Evolutionary conservation across 1,139 yeast species (phyloP).

Genomic region (Arxiozyma slooffiae): DNA sequence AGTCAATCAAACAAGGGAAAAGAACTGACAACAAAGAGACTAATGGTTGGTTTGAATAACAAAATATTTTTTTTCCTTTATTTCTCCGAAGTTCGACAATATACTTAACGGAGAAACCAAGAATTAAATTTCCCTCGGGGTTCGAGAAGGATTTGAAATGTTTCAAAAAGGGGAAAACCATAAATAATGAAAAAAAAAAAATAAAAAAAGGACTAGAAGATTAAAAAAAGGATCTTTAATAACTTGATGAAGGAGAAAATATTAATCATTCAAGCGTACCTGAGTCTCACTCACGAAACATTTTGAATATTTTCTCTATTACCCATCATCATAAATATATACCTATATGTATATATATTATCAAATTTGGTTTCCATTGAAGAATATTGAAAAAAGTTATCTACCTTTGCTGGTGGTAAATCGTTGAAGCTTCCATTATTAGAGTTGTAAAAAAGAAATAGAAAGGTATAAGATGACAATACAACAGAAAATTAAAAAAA

Average conservation of each 20-base stretch:
- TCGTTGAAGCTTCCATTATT: background rate
- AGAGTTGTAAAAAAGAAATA: background rate
- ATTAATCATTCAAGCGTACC: no score
- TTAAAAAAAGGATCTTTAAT: no score
- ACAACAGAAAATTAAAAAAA: background rate
- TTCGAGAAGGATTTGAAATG: background rate
- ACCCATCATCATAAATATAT: no score
- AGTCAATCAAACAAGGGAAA: no score
- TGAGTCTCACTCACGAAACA: no score
- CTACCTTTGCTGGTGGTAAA: background rate
- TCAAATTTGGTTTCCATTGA: no score
- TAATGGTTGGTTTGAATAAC: no score
- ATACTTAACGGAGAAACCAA: background rate
- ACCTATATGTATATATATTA: no score
- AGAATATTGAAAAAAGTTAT: background rate
- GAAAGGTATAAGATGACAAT: background rate
- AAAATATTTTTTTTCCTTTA: no score
- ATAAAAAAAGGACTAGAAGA: background rate
- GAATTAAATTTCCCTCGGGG: background rate
- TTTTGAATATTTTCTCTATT: no score
- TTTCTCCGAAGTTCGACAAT: background rate
- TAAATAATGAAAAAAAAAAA: background rate
- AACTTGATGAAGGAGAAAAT: no score
- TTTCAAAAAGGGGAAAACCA: background rate
- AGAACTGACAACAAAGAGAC: no score